These are phyloP conservation scores for Gossypium schwendimanii DNA, from an alignment of 441 rosid species.

Conservation along the genomic window DNA sequence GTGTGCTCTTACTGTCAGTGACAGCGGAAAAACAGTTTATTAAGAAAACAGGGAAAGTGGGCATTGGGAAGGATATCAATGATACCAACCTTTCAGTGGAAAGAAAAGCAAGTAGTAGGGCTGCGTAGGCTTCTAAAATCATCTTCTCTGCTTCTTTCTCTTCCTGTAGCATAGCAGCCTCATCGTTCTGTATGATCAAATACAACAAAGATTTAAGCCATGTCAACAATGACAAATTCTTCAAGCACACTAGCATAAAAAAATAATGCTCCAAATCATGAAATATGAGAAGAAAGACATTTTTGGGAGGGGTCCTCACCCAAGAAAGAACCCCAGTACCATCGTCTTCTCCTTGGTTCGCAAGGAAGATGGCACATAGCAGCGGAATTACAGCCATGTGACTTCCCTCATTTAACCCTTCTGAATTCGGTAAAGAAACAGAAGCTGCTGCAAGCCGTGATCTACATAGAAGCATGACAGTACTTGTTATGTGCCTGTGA, in stretches of 20 bases:
- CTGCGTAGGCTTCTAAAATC: constrained; percentile 96
- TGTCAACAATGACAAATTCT: neutral
- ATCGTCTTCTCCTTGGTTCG: constrained; percentile 65
- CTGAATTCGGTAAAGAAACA: constrained; percentile 42
- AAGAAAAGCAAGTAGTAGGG: constrained; percentile 93
- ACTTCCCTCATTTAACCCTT: constrained; percentile 42
- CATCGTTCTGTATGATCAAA: constrained; percentile 53
- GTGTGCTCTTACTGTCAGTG: constrained; percentile 59
- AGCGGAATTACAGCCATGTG: constrained; percentile 59
- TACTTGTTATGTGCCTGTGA: neutral
- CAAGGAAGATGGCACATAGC: constrained; percentile 78
- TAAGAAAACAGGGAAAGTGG: neutral
- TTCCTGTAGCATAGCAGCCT: constrained; percentile 70
- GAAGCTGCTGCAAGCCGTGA: constrained; percentile 71
- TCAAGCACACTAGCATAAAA: neutral
- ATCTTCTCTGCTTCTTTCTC: constrained; percentile 98
- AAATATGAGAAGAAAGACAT: neutral
- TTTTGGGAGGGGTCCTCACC: constrained; percentile 39
- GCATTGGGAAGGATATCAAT: neutral
- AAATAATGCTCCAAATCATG: neutral
- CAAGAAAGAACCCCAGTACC: constrained; percentile 43
- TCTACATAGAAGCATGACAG: constrained; percentile 35
- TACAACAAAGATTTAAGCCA: constrained; percentile 4
- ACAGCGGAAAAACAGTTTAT: constrained; percentile 12
- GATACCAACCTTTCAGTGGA: constrained; percentile 77